These are phyloP conservation scores for Pythium sukuiense DNA, from an alignment of 352 stramenopile genomes.

Conservation along the genomic window DNA sequence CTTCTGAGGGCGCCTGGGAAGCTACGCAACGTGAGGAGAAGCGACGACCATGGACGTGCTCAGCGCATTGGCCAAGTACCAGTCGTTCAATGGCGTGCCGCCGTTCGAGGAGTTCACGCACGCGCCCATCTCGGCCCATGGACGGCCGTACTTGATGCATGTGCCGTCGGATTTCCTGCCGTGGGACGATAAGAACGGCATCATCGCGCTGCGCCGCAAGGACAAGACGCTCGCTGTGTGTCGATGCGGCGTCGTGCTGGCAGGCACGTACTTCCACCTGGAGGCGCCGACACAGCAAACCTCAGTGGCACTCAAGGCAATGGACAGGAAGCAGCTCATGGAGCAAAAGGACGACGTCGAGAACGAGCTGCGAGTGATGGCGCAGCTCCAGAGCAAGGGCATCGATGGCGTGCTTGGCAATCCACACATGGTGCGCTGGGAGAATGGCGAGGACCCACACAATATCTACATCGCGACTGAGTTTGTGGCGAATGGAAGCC, in stretches of 20 bases:
- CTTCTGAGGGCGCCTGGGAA: background rate
- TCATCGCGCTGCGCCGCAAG: conserved; percentile 73
- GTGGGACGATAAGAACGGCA: conserved; percentile 61
- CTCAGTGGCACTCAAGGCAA: conserved; percentile 77
- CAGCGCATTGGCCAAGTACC: conserved; percentile 60
- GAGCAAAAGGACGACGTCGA: conserved; percentile 81
- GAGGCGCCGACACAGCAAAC: conserved; percentile 49
- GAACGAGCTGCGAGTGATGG: conserved; percentile 80
- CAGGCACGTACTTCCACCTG: conserved; percentile 69
- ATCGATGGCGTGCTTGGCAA: conserved; percentile 72
- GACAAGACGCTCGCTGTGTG: conserved; percentile 70
- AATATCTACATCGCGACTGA: conserved; percentile 87
- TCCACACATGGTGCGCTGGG: conserved; percentile 76
- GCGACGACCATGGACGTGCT: conserved; percentile 66
- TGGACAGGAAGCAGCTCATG: conserved; percentile 71
- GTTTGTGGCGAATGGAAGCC: conserved; percentile 76
- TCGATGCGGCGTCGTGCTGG: conserved; percentile 80
- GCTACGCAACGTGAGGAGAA: background rate
- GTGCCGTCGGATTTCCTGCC: conserved; percentile 67
- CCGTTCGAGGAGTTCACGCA: conserved; percentile 64
- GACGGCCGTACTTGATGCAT: conserved; percentile 55
- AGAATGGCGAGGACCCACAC: conserved; percentile 61
- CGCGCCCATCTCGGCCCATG: conserved; percentile 43
- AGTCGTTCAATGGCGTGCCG: conserved; percentile 45
- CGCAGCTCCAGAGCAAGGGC: conserved; percentile 70